Conservation (phyloP, 2,329 filamentous ascomycete genomes). For the Phialocephala sp. region DNA sequence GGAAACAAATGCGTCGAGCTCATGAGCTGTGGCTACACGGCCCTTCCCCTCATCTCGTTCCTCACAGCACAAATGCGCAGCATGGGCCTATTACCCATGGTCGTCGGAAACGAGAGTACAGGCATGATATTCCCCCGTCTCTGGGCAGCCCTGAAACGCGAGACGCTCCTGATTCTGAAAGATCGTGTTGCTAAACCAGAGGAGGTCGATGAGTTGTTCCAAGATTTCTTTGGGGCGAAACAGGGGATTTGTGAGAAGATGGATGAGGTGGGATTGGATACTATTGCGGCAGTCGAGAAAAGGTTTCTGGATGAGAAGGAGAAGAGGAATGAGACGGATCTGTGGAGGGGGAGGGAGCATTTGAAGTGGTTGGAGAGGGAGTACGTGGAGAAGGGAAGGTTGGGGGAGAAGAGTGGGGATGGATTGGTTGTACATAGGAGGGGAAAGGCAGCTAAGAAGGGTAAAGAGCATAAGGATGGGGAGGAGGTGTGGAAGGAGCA, state of each 20-base stretch:
- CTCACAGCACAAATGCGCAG: slow-evolving; percentile 40
- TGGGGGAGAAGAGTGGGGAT: slow-evolving; percentile 44
- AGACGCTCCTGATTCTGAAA: slow-evolving; percentile 44
- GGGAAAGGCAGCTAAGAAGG: slow-evolving; percentile 26
- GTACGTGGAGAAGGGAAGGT: slow-evolving; percentile 41
- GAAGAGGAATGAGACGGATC: slow-evolving; percentile 10
- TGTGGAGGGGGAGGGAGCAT: slow-evolving; percentile 15
- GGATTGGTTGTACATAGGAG: slow-evolving; percentile 31
- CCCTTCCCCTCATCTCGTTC: slow-evolving; percentile 40
- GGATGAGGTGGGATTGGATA: slow-evolving; percentile 49
- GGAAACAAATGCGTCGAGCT: slow-evolving; percentile 44
- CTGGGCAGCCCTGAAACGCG: slow-evolving; percentile 49
- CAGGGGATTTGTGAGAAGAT: slow-evolving; percentile 48
- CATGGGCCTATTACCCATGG: slow-evolving; percentile 46
- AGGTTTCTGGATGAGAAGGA: slow-evolving; percentile 42
- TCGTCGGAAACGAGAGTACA: slow-evolving; percentile 43
- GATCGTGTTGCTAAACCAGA: slow-evolving; percentile 45
- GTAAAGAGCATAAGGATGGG: slow-evolving; percentile 33
- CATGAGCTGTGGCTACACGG: slow-evolving; percentile 46
- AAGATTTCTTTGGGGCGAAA: slow-evolving; percentile 39
- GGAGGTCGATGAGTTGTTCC: slow-evolving; percentile 47
- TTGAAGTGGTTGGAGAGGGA: slow-evolving; percentile 40
- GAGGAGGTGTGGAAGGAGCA: slow-evolving; percentile 26
- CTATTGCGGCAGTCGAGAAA: slow-evolving; percentile 46
- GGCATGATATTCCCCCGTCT: slow-evolving; percentile 49